phyloP scores from a whole-genome alignment of 176 grass and related monocot genomes.

The Triticum aestivum region IWGSC_CS_RefSeq_v2.1 NC_057796.1:249905905-249906404 shows the following conservation, averaged over 20 bases:
- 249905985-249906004: constrained; percentile 68
- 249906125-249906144: constrained; percentile 31
- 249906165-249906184: constrained; percentile 22
- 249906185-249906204: constrained; percentile 26
- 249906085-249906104: constrained; percentile 38
- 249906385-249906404: neutral
- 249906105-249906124: constrained; percentile 29
- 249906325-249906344: neutral
- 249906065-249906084: constrained; percentile 79
- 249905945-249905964: constrained; percentile 28
- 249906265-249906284: neutral
- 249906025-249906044: constrained; percentile 49
- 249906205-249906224: constrained; percentile 39
- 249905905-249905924: constrained; percentile 18
- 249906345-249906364: neutral
- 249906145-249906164: constrained; percentile 32
- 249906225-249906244: constrained; percentile 38
- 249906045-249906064: constrained; percentile 66
- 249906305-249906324: neutral
- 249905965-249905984: constrained; percentile 5
- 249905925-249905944: constrained; percentile 11
- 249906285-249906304: constrained; percentile 20
- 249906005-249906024: constrained; percentile 58
- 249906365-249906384: neutral
- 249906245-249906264: neutral